Base-by-base conservation (phyloP, 148 eudicot genomes). In the Camellia granthamiana region DNA sequence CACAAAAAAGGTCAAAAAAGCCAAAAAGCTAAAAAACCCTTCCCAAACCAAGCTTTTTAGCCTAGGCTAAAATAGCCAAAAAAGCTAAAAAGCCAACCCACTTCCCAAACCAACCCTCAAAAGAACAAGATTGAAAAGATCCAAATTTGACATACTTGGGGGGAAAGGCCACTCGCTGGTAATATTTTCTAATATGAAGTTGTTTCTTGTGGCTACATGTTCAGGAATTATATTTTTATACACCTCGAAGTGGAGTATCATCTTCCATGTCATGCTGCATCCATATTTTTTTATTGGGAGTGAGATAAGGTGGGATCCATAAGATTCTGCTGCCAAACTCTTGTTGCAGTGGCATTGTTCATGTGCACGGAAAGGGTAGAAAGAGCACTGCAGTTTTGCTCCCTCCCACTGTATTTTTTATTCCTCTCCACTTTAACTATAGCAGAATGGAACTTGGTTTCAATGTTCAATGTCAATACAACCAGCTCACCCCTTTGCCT, bases 391-490 rank as follows among this genome's bases (percentile, higher is more conserved):
- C 52, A 49, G 52, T 7, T 49, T 49, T 49, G 52, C 52, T 7
- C 5, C 52, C 52, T 7, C 52, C 52, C 52, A 49, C 7, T 5
- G 52, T 42, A 14, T 0, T 15, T 15, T 42, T 15, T 11, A 42
- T 30, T 65, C 42, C 18, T 64, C 42, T 65, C 69, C 44, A 9
- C 46, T 9, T 30, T 67, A 13, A 67, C 71, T 67, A 42, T 67
- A 6, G 44, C 6, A 2, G 3, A 69, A 69, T 7, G 14, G 56
- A 47, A 47, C 46, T 67, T 67, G 46, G 47, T 67, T 67, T 41
- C 71, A 67, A 67, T 67, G 71, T 42, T 67, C 18, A 43, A 16
- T 69, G 74, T 47, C 56, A 10, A 70, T 70, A 47, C 56, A 4
- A 70, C 49, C 41, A 46, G 55, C 38, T 69, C 41, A 52, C 14